These are phyloP conservation scores for Asparagopsis taxiformis DNA, from an alignment of 31 red algal genomes.

Conservation along the genomic window DNA sequence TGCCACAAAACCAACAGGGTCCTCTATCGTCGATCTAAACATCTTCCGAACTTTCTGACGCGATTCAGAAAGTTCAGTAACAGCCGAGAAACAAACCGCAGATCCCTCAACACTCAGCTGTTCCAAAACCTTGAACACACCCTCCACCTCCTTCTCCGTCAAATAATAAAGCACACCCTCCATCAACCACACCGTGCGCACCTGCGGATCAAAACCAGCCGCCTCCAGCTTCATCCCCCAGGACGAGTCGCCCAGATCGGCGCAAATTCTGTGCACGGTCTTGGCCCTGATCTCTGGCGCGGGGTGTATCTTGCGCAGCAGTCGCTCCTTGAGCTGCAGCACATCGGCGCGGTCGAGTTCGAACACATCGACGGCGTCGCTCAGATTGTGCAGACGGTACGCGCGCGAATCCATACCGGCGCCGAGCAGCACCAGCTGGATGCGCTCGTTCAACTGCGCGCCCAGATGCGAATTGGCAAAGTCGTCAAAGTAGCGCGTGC, in stretches of 20 bases:
- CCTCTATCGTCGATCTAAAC: slow-evolving; percentile 6
- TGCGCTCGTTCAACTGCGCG: background rate
- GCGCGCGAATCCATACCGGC: slow-evolving; percentile 53
- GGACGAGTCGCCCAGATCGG: slow-evolving; percentile 1
- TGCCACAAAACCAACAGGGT: slow-evolving; percentile 2
- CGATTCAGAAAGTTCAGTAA: background rate
- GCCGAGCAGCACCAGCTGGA: slow-evolving; percentile 45
- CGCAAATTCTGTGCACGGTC: background rate
- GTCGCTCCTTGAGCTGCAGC: slow-evolving; percentile 21
- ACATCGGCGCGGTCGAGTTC: slow-evolving; percentile 42
- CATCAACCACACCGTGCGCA: slow-evolving; percentile 35
- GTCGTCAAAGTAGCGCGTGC: slow-evolving; percentile 74
- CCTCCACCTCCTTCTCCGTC: slow-evolving; percentile 3
- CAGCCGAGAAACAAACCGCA: slow-evolving; percentile 3
- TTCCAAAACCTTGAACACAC: background rate
- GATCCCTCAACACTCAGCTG: background rate
- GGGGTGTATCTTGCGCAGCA: slow-evolving; percentile 8
- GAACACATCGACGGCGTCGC: background rate
- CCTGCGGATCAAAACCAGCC: slow-evolving; percentile 34
- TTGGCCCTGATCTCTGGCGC: background rate
- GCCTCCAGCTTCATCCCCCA: slow-evolving; percentile 28
- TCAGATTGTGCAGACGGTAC: slow-evolving; percentile 20
- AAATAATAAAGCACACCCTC: slow-evolving; percentile 61
- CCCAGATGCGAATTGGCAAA: slow-evolving; percentile 15
- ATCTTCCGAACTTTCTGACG: background rate